phyloP scores from a whole-genome alignment of 768 basidiomycete genomes.

The Auricularia sp. region DNA sequence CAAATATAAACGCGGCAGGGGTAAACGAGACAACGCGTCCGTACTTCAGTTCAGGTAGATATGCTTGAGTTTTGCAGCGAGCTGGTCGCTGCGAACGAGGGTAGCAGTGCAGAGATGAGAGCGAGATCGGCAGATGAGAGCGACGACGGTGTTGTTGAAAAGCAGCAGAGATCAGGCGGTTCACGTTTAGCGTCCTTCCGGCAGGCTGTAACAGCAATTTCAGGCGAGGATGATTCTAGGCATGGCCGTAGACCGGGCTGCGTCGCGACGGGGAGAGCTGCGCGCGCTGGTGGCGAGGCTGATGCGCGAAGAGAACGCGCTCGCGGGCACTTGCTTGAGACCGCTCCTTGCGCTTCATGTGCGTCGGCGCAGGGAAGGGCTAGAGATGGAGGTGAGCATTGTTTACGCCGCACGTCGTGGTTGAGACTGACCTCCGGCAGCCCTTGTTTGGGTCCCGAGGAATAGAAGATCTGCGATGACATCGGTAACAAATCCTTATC shows the following conservation, averaged over 20 bases:
- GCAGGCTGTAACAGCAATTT: not conserved
- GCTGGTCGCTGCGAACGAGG: no score
- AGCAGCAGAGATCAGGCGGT: no score
- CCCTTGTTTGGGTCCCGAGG: constrained; percentile 62
- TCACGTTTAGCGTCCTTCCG: not conserved
- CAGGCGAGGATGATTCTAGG: not conserved
- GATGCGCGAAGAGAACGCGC: not conserved
- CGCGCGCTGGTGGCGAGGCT: not conserved
- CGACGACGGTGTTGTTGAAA: no score
- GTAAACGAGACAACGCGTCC: not conserved
- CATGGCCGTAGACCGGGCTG: not conserved
- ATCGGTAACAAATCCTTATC: not conserved
- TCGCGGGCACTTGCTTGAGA: constrained; percentile 48
- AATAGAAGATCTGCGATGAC: constrained; percentile 30
- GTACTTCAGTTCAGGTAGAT: no score
- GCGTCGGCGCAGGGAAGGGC: constrained; percentile 75
- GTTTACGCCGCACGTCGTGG: not conserved
- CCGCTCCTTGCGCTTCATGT: constrained; percentile 73
- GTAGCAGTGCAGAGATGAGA: no score
- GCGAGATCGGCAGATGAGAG: no score
- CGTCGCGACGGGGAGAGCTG: not conserved
- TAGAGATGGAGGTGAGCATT: constrained; percentile 3
- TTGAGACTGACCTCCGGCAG: constrained; percentile 38
- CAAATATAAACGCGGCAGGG: not conserved
- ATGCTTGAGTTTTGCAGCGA: no score